phyloP scores from a whole-genome alignment of 2,329 filamentous ascomycete genomes.

The Aspergillus quadrilineatus region DNA sequence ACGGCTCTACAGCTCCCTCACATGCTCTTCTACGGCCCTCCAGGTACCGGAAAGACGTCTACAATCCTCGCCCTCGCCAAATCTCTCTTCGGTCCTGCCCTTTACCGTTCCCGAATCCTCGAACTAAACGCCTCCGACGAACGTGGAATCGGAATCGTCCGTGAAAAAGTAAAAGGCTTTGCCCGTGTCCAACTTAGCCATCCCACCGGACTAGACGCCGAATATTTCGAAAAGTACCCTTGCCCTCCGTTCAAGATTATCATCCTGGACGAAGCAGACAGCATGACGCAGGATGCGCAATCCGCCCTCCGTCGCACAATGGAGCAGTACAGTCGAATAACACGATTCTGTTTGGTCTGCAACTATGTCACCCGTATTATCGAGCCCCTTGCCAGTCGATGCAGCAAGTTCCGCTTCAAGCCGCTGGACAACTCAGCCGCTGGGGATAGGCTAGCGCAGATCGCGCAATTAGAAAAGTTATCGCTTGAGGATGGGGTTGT shows the following conservation, averaged over 20 bases:
- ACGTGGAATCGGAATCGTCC: conserved; percentile 93
- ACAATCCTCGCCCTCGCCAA: conserved; percentile 96
- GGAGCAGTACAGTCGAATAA: conserved; percentile 97
- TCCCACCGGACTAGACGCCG: conserved; percentile 65
- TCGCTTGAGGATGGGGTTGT: conserved; percentile 73
- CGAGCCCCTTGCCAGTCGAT: conserved; percentile 87
- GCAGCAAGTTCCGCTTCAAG: conserved; percentile 98
- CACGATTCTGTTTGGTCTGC: conserved; percentile 93
- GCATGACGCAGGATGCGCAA: conserved; percentile 98
- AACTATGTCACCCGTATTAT: conserved; percentile 99
- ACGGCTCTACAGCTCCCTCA: conserved; percentile 69
- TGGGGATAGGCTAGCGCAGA: conserved; percentile 73
- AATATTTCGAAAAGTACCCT: conserved; percentile 69
- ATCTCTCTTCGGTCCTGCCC: conserved; percentile 92
- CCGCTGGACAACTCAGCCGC: conserved; percentile 85
- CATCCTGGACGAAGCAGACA: conserved; percentile 95
- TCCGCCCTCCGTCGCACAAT: conserved; percentile 89
- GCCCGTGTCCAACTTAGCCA: conserved; percentile 91
- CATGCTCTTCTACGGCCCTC: conserved; percentile 98
- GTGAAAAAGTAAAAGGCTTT: conserved; percentile 98
- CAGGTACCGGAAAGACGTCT: conserved; percentile 95
- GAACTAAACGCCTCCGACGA: conserved; percentile 99
- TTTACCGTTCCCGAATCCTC: conserved; percentile 91
- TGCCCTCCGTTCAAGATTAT: conserved; percentile 99
- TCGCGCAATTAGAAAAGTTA: conserved; percentile 77